Evolutionary conservation across 257 asterid species (phyloP).

Genomic region (Nicotiana sylvestris): DNA sequence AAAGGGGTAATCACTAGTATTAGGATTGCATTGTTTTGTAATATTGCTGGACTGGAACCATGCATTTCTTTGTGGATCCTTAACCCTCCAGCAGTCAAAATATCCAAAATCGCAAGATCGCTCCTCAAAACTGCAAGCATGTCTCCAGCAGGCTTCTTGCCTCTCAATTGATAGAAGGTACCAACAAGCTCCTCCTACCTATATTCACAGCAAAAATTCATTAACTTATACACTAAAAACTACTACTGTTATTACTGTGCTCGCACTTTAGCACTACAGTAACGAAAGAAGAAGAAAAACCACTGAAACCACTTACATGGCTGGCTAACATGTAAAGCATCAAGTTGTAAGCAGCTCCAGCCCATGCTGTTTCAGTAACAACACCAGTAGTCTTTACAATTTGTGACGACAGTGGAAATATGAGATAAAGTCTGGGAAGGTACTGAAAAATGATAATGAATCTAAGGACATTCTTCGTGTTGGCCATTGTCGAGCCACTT

Average conservation of each 20-base stretch:
- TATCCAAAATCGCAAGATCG: constrained; percentile 45
- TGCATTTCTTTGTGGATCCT: constrained; percentile 33
- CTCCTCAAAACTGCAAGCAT: constrained; percentile 48
- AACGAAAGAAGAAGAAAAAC: background rate
- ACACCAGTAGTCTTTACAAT: constrained; percentile 91
- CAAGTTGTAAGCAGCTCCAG: constrained; percentile 97
- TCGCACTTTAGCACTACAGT: background rate
- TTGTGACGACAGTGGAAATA: constrained; percentile 83
- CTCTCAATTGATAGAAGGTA: constrained; percentile 87
- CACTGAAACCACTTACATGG: constrained; percentile 57
- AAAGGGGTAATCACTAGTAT: constrained; percentile 48
- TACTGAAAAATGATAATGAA: constrained; percentile 79
- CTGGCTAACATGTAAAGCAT: constrained; percentile 96
- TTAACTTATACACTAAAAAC: background rate
- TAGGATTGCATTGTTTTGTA: constrained; percentile 51
- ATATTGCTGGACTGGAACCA: constrained; percentile 81
- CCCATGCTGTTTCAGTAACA: constrained; percentile 97
- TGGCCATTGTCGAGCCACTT: constrained; percentile 69
- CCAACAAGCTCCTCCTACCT: constrained; percentile 96
- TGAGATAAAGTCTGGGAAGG: constrained; percentile 71
- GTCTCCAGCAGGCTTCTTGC: constrained; percentile 94
- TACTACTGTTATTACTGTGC: background rate
- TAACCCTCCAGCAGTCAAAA: constrained; percentile 58
- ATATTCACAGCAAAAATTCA: background rate
- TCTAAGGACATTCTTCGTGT: constrained; percentile 85